Conservation (phyloP, 495 filamentous ascomycete species). For the Penicillium riverlandense region DNA sequence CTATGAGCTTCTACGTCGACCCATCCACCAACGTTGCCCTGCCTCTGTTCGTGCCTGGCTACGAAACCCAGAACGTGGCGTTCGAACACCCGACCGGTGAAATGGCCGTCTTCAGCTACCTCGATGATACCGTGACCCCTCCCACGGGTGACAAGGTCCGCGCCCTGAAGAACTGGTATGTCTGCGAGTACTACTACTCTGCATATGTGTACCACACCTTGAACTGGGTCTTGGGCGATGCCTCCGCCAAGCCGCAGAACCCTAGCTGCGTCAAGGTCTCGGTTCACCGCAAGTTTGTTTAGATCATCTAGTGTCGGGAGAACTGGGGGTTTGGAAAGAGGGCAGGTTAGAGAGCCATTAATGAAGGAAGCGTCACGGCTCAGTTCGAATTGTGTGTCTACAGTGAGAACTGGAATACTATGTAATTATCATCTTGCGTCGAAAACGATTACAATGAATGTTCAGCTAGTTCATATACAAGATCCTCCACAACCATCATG, state of each 20-base stretch:
- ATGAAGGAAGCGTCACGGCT: no score
- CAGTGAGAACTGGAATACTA: no score
- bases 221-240: slow-evolving; percentile 38
- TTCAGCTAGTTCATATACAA: no score
- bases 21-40: slow-evolving; percentile 45
- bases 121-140: slow-evolving; percentile 33
- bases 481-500: no score
- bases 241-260: slow-evolving; percentile 38
- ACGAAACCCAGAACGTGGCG: slow-evolving; percentile 19
- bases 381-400: no score
- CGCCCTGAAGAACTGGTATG: slow-evolving; percentile 39
- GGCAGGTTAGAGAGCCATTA: no score
- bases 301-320: not conserved
- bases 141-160: slow-evolving; percentile 5
- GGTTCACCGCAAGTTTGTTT: slow-evolving; percentile 23
- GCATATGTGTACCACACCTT: slow-evolving; percentile 46
- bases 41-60: slow-evolving; percentile 33
- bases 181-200: slow-evolving; percentile 42
- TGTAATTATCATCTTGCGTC: no score
- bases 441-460: no score
- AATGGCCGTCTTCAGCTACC: slow-evolving; percentile 36
- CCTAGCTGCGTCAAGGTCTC: slow-evolving; percentile 46
- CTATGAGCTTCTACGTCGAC: slow-evolving; percentile 31
- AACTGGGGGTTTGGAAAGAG: not conserved
- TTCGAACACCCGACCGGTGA: slow-evolving; percentile 31